These are phyloP conservation scores for Penicillium griseofulvum DNA, from an alignment of 2,329 filamentous ascomycete species.

Conservation along the genomic window DNA sequence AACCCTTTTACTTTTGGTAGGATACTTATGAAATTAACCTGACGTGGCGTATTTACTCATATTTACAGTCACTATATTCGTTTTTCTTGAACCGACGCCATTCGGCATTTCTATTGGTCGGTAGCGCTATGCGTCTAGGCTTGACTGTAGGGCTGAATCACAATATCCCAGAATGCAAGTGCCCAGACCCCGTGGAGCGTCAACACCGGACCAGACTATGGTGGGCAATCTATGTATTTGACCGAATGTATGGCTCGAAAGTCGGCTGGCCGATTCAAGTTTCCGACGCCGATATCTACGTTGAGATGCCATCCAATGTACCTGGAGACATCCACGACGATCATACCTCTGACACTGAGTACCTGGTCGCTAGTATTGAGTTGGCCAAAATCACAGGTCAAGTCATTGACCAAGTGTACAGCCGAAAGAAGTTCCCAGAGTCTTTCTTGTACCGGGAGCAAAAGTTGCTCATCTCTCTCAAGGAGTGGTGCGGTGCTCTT, in stretches of 20 bases:
- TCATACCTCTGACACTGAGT: constrained; percentile 31
- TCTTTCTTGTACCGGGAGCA: constrained; percentile 36
- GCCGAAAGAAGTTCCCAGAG: constrained; percentile 22
- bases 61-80: constrained; percentile 16
- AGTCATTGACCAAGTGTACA: constrained; percentile 28
- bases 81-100: constrained; percentile 29
- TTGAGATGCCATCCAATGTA: constrained; percentile 29
- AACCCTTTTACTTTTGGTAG: constrained; percentile 35
- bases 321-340: constrained; percentile 20
- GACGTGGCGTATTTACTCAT: constrained; percentile 1
- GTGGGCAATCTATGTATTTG: constrained; percentile 32
- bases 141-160: constrained; percentile 43
- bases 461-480: constrained; percentile 30
- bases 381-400: constrained; percentile 30
- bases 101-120: constrained; percentile 31
- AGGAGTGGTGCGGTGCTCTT: constrained; percentile 32
- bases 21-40: background rate
- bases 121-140: constrained; percentile 38
- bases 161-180: constrained; percentile 25
- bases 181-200: constrained; percentile 30
- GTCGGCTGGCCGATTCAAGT: constrained; percentile 48
- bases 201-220: constrained; percentile 28
- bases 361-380: constrained; percentile 30
- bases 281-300: constrained; percentile 44
- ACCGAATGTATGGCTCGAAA: constrained; percentile 46